Evolutionary conservation across 768 basidiomycete species (phyloP).

Genomic region (Kwoniella bestiolae): DNA sequence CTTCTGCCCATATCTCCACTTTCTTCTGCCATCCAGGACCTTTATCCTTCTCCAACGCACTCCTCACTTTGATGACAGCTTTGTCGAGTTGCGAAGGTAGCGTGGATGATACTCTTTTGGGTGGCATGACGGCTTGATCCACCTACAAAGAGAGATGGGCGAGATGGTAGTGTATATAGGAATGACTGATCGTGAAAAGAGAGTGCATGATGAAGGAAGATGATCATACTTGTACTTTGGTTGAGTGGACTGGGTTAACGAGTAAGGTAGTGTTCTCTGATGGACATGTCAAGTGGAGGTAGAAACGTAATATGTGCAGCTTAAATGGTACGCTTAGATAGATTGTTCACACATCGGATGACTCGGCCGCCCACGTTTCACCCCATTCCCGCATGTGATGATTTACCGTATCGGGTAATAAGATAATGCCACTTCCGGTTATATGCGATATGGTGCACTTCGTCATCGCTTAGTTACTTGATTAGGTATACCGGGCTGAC

Average conservation of each 20-base stretch:
- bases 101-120: not conserved
- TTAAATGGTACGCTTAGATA: not conserved
- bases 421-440: slow-evolving; percentile 8
- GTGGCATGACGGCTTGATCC: not conserved
- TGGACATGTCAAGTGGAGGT: slow-evolving; percentile 12
- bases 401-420: slow-evolving; percentile 14
- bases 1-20: slow-evolving; percentile 2
- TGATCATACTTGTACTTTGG: not conserved
- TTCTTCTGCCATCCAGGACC: not conserved
- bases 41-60: slow-evolving; percentile 10
- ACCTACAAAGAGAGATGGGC: too few species aligned
- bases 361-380: too few species aligned
- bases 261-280: too few species aligned
- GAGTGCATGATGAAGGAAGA: not conserved
- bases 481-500: slow-evolving; percentile 11
- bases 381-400: not conserved
- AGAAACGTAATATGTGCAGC: not conserved
- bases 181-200: too few species aligned
- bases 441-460: not conserved
- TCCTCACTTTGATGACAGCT: not conserved
- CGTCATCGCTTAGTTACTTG: slow-evolving; percentile 1
- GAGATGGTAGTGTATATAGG: too few species aligned
- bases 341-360: not conserved
- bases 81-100: not conserved
- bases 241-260: slow-evolving; percentile 1